Evolutionary conservation across 805 yeast genomes (phyloP).

Genomic region (Saccharomyces paradoxus): DNA sequence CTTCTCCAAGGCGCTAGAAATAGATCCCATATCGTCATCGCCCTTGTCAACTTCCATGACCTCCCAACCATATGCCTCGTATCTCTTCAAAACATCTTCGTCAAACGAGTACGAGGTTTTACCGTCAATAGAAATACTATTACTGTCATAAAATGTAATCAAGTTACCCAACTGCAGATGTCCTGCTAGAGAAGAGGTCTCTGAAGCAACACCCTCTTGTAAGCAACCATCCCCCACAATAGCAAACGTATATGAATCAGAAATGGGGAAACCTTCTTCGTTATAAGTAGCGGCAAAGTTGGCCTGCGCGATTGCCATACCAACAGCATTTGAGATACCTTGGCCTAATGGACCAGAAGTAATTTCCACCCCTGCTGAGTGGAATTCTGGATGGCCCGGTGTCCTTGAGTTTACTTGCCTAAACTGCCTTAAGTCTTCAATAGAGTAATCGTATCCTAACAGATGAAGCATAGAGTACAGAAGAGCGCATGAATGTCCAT

Average conservation of each 20-base stretch:
- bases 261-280: constrained; percentile 69
- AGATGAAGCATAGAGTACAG: constrained; percentile 79
- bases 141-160: constrained; percentile 93
- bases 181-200: constrained; percentile 92
- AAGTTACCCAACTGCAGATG: constrained; percentile 88
- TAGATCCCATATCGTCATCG: constrained; percentile 65
- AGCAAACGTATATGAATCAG: constrained; percentile 68
- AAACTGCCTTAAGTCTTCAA: constrained; percentile 84
- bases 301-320: constrained; percentile 90
- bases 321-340: constrained; percentile 94
- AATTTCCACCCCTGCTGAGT: constrained; percentile 88
- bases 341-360: constrained; percentile 99
- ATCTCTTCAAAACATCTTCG: constrained; percentile 79
- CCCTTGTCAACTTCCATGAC: constrained; percentile 69
- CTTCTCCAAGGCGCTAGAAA: constrained; percentile 64
- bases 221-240: constrained; percentile 96
- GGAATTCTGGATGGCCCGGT: constrained; percentile 97
- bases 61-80: constrained; percentile 94
- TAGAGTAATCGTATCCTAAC: constrained; percentile 69
- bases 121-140: constrained; percentile 96
- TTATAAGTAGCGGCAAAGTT: constrained; percentile 89
- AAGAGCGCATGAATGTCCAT: constrained; percentile 94
- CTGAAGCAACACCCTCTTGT: constrained; percentile 95
- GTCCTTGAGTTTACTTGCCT: constrained; percentile 86
- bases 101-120: constrained; percentile 82